Conservation (phyloP, 208 protist species). For the Wallacemonas sp. region DNA sequence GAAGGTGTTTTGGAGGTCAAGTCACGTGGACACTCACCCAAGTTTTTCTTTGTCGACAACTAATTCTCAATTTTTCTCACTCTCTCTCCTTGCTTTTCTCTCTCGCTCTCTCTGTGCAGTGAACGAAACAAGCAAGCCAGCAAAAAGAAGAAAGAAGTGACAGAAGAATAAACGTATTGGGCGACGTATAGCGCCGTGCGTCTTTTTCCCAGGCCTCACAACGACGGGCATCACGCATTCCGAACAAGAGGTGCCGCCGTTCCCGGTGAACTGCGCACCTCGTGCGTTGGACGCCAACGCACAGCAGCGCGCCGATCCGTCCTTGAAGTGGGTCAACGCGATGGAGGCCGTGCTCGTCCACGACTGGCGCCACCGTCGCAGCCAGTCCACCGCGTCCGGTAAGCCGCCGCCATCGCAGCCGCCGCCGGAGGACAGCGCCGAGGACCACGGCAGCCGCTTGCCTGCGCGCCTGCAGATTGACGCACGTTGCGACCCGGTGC, state of each 20-base stretch:
- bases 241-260: slow-evolving; percentile 16
- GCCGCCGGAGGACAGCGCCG: not conserved
- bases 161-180: not conserved
- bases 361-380: slow-evolving; percentile 13
- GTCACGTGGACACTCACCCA: not conserved
- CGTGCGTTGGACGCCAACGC: slow-evolving; percentile 14
- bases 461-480: not conserved
- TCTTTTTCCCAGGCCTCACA: slow-evolving; percentile 8
- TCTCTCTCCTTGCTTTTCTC: too few relatives aligned
- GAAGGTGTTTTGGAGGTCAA: not conserved
- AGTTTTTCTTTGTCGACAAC: too few relatives aligned
- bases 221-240: slow-evolving; percentile 22
- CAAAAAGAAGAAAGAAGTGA: too few relatives aligned
- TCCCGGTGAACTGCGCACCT: slow-evolving; percentile 20
- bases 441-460: not conserved
- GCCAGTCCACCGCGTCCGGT: not conserved
- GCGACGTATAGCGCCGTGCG: not conserved
- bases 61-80: too few relatives aligned
- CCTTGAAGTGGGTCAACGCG: slow-evolving; percentile 16
- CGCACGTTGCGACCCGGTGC: not conserved
- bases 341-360: slow-evolving; percentile 15
- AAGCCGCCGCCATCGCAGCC: too few relatives aligned
- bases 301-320: slow-evolving; percentile 10
- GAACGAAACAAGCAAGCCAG: too few relatives aligned
- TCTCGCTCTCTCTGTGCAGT: too few relatives aligned